These are phyloP conservation scores for Cryptomeria japonica DNA, from an alignment of 75 land plant genomes.

Conservation along the genomic window DNA sequence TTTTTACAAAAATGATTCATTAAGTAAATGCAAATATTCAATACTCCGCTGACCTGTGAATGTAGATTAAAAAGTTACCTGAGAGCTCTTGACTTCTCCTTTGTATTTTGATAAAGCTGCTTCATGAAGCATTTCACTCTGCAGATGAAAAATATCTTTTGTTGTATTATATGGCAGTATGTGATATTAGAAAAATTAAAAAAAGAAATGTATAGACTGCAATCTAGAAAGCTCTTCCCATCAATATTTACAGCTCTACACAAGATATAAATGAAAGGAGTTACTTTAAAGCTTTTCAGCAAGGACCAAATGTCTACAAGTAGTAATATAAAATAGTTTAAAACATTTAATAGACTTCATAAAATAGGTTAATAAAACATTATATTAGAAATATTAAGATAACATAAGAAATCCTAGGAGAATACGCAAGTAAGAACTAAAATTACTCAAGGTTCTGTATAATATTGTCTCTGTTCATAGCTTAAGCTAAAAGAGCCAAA, in stretches of 20 bases:
- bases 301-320: background rate
- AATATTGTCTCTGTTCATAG: background rate
- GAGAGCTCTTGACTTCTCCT: conserved; percentile 40
- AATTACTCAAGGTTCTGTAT: background rate
- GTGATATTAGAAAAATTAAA: background rate
- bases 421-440: background rate
- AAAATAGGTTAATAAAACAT: background rate
- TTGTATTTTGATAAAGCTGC: conserved; percentile 43
- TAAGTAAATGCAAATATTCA: background rate
- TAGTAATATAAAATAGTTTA: background rate
- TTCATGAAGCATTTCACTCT: conserved; percentile 48
- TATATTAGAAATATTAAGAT: background rate
- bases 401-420: background rate
- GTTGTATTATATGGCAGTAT: background rate
- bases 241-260: background rate
- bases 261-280: background rate
- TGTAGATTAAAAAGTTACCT: conserved; percentile 20
- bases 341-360: background rate
- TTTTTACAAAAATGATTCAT: background rate
- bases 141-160: background rate
- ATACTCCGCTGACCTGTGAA: background rate
- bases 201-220: background rate
- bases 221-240: background rate
- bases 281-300: background rate
- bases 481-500: background rate